Evolutionary conservation across 148 eudicot genomes (phyloP), one percentile per base, ranked within the genome.

Genomic region (Oxyria digyna): DNA sequence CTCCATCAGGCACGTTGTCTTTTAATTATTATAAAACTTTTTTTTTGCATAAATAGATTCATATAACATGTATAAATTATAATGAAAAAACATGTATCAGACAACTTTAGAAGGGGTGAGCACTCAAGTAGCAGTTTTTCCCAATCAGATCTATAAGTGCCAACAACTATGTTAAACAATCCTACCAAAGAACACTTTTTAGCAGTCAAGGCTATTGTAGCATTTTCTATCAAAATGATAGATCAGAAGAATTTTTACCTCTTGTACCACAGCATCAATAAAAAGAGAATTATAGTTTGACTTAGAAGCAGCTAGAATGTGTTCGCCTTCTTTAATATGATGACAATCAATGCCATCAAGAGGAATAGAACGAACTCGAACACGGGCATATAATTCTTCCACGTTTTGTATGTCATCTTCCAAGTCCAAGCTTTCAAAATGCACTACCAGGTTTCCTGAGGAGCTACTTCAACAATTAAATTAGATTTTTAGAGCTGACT

Each of bases 341-440:
- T 77, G 67, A 72, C 87, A 87, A 54, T 80, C 87, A 78, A 78
- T 84, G 14, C 75, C 86, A 33, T 80, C 72, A 67, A 87, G 42
- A 57, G 87, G 79, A 72, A 69, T 24, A 26, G 87, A 84, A 67
- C 87, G 86, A 49, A 82, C 68, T 69, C 87, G 86, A 71, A 87
- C 73, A 70, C 73, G 74, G 23, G 72, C 41, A 62, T 75, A 40
- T 75, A 76, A 80, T 63, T 79, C 83, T 37, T 87, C 67, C 67
- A 35, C 75, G 31, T 74, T 77, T 40, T 48, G 17, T 42, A 87
- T 70, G 12, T 70, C 55, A 68, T 80, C 81, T 76, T 79, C 77
- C 12, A n/a, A 55, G 49, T 67, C 73, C 42, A 64, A 67, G 69
- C 67, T 70, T 72, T 73, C 76, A 76, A 76, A 77, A 31, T 68